A percentile compares a stretch with the other conserved stretches of the same genome.
Evolutionary conservation across 1,284 basidiomycete genomes (phyloP).

Genomic region (Leccinum pallidistipes): DNA sequence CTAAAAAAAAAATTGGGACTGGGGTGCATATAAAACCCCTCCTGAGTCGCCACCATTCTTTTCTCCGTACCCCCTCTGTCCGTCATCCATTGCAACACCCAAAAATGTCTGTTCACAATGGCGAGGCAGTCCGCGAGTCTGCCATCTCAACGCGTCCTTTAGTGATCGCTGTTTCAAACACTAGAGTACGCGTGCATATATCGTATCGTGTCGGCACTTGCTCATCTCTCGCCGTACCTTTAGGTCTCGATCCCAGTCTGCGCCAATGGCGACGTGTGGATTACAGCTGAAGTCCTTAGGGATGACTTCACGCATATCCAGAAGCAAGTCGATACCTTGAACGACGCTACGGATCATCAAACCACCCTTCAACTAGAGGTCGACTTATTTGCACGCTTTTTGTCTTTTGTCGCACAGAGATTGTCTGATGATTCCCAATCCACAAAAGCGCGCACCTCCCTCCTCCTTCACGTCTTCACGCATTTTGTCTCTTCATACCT

Average conservation of each 20-base stretch:
- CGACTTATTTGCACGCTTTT: constrained; percentile 79
- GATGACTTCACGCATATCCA: constrained; percentile 81
- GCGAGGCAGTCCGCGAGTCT: constrained; percentile 30
- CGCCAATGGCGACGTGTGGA: constrained; percentile 78
- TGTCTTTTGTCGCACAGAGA: constrained; percentile 69
- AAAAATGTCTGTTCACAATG: constrained; percentile 34
- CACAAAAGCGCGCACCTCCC: constrained; percentile 57
- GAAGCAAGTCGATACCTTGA: constrained; percentile 53
- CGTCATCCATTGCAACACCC: constrained; percentile 3
- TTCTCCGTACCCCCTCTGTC: constrained; percentile 6
- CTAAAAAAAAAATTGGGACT: constrained; percentile 36
- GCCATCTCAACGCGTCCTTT: constrained; percentile 62
- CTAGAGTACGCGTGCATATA: constrained; percentile 57
- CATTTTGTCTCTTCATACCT: constrained; percentile 83
- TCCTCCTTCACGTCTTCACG: constrained; percentile 73
- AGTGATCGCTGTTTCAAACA: constrained; percentile 56
- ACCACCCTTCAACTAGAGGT: constrained; percentile 62
- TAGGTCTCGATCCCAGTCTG: constrained; percentile 86
- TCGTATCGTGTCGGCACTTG: constrained; percentile 4
- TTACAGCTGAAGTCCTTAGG: constrained; percentile 82
- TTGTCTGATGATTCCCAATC: constrained; percentile 55
- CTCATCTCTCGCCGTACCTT: constrained; percentile 15
- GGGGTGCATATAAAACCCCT: constrained; percentile 32
- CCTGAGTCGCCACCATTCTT: constrained; percentile 5
- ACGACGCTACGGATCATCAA: constrained; percentile 52